Conservation (phyloP, 106 monocot genomes). For the Iris macrosiphon region DNA sequence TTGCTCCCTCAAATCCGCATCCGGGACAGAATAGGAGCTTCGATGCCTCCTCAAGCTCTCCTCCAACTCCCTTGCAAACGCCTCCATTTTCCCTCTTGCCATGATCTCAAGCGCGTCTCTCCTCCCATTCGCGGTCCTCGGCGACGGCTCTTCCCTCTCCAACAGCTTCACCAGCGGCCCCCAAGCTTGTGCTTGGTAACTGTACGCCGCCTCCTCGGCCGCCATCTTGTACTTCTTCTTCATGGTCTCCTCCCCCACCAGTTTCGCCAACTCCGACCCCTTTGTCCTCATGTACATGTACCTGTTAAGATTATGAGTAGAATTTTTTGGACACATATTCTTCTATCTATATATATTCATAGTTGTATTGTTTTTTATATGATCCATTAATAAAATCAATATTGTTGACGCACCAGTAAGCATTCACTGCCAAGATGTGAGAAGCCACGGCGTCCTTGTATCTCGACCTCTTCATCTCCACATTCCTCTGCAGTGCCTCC, state of each 20-base stretch:
- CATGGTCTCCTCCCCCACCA: slow-evolving; percentile 40
- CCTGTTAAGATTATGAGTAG: no score
- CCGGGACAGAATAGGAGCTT: slow-evolving; percentile 18
- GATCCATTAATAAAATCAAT: no score
- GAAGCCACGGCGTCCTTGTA: slow-evolving; percentile 18
- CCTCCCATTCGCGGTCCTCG: background rate
- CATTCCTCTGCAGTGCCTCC: slow-evolving; percentile 29
- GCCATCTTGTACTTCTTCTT: slow-evolving; percentile 30
- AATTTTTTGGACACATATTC: no score
- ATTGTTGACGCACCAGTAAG: no score
- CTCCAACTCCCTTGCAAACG: slow-evolving; percentile 19
- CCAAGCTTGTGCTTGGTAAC: slow-evolving; percentile 33
- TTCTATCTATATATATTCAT: no score
- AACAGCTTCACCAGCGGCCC: slow-evolving; percentile 21
- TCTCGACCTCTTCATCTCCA: slow-evolving; percentile 24
- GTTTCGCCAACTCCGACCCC: slow-evolving; percentile 33
- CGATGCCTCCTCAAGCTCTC: slow-evolving; percentile 21
- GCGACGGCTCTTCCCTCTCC: background rate
- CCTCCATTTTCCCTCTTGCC: slow-evolving; percentile 19
- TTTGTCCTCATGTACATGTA: slow-evolving; percentile 46
- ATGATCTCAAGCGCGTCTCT: background rate
- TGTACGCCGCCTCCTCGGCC: slow-evolving; percentile 44
- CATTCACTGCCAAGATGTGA: slow-evolving; percentile 41
- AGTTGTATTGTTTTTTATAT: no score
- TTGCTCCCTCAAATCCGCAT: slow-evolving; percentile 38